phyloP scores from a whole-genome alignment of 2,329 filamentous ascomycete genomes.

The Colletotrichum endophyticum region DNA sequence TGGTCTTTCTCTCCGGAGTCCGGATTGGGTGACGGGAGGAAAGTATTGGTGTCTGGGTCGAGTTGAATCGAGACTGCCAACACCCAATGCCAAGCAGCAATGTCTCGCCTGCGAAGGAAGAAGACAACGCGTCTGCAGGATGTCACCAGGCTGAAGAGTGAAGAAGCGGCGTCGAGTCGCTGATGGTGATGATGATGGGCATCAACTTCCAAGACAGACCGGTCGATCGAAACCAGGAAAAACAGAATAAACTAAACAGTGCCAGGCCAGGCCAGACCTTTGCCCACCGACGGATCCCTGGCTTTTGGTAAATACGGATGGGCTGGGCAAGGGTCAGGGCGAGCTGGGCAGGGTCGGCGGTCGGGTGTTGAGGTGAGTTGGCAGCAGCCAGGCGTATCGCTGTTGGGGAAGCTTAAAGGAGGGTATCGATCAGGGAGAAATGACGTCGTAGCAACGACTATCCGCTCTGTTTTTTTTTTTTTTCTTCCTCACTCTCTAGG shows the following conservation, averaged over 20 bases:
- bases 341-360: neutral
- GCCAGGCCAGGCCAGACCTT: neutral
- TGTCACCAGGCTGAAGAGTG: neutral
- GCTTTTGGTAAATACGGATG: neutral
- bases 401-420: conserved; percentile 1
- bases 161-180: neutral
- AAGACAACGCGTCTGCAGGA: neutral
- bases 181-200: neutral
- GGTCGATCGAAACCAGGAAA: neutral
- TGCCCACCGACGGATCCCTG: neutral
- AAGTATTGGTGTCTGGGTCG: neutral
- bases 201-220: neutral
- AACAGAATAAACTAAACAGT: neutral
- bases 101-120: neutral
- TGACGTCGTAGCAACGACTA: conserved; percentile 16
- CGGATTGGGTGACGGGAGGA: neutral
- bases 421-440: neutral
- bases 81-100: neutral
- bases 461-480: neutral
- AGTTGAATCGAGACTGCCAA: neutral
- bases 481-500: neutral
- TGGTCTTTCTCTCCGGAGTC: neutral
- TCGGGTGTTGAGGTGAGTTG: neutral
- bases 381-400: neutral
- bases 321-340: neutral